Evolutionary conservation across 352 stramenopile species (phyloP), one percentile per base, ranked within the genome.

Genomic region (Pythium myriotylum): DNA sequence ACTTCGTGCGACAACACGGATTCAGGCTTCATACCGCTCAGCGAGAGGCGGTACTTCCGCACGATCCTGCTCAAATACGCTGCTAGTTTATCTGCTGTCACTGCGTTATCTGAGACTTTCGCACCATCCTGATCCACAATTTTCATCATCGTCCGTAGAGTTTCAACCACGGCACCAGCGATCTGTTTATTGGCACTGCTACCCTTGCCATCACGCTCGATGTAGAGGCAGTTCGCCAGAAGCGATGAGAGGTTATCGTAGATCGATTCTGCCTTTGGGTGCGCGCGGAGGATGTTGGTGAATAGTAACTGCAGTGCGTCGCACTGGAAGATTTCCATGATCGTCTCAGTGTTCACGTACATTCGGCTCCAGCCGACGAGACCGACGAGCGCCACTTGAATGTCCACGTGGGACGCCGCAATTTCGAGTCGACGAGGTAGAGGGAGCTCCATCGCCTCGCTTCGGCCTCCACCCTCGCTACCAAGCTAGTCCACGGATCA

Each of bases 321-420:
- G 60, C 81, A 81, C 55, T 91, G 74, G 68, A 94, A 91, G 58
- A 92, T 86, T 23, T 64, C 58, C 40, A 85, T 59, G 51, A 91
- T 81, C n/a, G 81, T 81, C 13, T 89, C 81, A 5, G 79, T 82
- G 65, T 83, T 67, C 19, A 81, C 42, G 57, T 77, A 86, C 37
- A 92, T 39, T 14, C 76, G 72, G 35, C 83, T 92, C 85, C 85
- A 94, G 14, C 80, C 81, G 3, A 92, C 50, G 8, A 94, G 72
- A 1, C 85, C 85, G 23, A 89, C 72, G 12, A 94, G 79, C 27
- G 83, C 85, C 10, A 81, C 81, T 46, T 92, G 83, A 33, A 86
- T 70, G 63, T 94, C 81, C 0, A 69, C 41, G 43, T 91, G 87
- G 6, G 74, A 62, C 13, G 85, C 85, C 1, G 85, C 85, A 29